A percentile compares a stretch with the other conserved stretches of the same genome.
Evolutionary conservation across 768 basidiomycete genomes (phyloP).

Genomic region (Tephrocybe sp.): DNA sequence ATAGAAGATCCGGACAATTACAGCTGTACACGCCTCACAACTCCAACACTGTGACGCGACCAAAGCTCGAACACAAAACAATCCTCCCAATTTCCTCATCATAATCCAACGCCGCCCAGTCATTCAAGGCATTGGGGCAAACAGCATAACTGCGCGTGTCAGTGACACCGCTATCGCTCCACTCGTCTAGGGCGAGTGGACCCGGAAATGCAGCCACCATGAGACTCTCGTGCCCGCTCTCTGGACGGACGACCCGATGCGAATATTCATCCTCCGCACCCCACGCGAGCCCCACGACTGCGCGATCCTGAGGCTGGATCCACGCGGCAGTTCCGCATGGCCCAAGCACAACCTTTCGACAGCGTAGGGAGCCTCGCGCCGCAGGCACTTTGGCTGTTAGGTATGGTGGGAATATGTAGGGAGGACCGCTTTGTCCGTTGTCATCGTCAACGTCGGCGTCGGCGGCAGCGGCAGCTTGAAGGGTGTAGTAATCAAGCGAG

Average conservation of each 20-base stretch:
- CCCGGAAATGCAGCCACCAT: constrained; percentile 54
- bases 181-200: constrained; percentile 23
- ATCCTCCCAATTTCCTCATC: constrained; percentile 57
- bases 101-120: constrained; percentile 64
- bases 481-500: constrained; percentile 51
- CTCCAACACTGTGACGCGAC: constrained; percentile 43
- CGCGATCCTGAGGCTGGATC: constrained; percentile 56
- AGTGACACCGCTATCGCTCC: not conserved
- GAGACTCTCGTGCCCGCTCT: constrained; percentile 30
- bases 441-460: not conserved
- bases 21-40: constrained; percentile 22
- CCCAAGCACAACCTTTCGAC: constrained; percentile 54
- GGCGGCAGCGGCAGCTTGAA: constrained; percentile 34
- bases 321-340: constrained; percentile 59
- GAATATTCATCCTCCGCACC: constrained; percentile 19
- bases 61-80: constrained; percentile 51
- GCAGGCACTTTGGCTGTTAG: constrained; percentile 35
- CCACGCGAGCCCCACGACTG: constrained; percentile 35
- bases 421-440: too few relatives aligned
- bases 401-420: constrained; percentile 52
- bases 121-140: constrained; percentile 31
- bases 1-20: not conserved
- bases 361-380: constrained; percentile 52
- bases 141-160: constrained; percentile 24
- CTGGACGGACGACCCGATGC: constrained; percentile 15